Evolutionary conservation across 768 basidiomycete genomes (phyloP).

Genomic region (Hericium alpestre): DNA sequence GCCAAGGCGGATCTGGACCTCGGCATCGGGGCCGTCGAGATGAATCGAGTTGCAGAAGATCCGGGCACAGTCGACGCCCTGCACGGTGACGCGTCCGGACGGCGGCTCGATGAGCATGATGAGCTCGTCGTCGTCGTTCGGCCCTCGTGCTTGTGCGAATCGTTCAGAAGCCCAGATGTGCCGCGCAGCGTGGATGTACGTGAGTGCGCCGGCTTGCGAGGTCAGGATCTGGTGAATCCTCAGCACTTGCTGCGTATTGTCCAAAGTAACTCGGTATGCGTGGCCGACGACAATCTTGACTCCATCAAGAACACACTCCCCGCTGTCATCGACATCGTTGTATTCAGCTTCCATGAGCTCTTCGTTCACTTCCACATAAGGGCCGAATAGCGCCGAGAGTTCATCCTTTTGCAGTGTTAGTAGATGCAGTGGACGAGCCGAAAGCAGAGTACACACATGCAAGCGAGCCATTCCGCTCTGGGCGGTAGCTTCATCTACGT

Average conservation of each 20-base stretch:
- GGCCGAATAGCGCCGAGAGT: background rate
- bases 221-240: background rate
- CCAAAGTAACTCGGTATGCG: background rate
- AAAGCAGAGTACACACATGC: background rate
- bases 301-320: background rate
- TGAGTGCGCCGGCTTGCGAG: background rate
- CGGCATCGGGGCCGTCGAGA: background rate
- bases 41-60: background rate
- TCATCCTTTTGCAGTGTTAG: background rate
- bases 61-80: background rate
- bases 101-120: background rate
- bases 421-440: background rate
- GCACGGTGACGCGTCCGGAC: background rate
- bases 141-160: background rate
- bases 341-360: background rate
- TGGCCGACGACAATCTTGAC: background rate
- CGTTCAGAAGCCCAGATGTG: background rate
- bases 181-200: background rate
- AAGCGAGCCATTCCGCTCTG: background rate
- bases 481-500: background rate
- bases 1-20: background rate
- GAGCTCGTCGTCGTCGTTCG: background rate
- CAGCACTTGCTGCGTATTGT: background rate
- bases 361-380: background rate
- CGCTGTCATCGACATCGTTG: background rate